These are phyloP conservation scores for Magnolia officinalis DNA, from an alignment of 164 flowering plant genomes.

Conservation along the genomic window DNA sequence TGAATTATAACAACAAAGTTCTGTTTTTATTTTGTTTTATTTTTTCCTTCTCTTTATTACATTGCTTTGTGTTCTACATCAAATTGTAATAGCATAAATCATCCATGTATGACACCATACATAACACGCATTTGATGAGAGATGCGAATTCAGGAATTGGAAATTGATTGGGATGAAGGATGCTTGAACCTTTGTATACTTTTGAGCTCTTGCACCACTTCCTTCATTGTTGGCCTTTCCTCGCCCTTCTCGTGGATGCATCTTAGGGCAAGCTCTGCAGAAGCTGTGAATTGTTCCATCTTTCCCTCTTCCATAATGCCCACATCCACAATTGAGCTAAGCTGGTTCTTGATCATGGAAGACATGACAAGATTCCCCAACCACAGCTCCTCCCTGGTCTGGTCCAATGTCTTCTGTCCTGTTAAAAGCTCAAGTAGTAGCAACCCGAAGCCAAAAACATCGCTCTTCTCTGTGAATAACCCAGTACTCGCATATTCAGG, in stretches of 20 bases:
- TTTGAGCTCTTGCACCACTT: constrained; percentile 1
- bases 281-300: neutral
- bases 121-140: too few species aligned
- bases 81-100: too few species aligned
- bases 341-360: neutral
- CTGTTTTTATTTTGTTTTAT: too few species aligned
- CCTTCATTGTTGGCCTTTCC: constrained; percentile 3
- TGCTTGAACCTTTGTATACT: neutral
- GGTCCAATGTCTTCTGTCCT: constrained; percentile 28
- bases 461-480: constrained; percentile 59
- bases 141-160: too few species aligned
- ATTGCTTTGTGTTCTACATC: too few species aligned
- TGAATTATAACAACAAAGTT: too few species aligned
- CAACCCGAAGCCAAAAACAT: constrained; percentile 61
- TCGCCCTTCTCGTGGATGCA: constrained; percentile 2
- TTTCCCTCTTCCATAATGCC: neutral
- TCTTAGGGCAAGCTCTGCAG: constrained; percentile 4
- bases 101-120: too few species aligned
- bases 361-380: neutral
- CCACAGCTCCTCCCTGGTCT: neutral
- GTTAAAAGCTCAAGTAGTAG: constrained; percentile 62
- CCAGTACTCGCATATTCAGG: constrained; percentile 55
- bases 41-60: too few species aligned
- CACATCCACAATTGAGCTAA: neutral
- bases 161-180: neutral